These are phyloP conservation scores for Iberis pinnata DNA, from an alignment of 345 rosid genomes.

Conservation along the genomic window DNA sequence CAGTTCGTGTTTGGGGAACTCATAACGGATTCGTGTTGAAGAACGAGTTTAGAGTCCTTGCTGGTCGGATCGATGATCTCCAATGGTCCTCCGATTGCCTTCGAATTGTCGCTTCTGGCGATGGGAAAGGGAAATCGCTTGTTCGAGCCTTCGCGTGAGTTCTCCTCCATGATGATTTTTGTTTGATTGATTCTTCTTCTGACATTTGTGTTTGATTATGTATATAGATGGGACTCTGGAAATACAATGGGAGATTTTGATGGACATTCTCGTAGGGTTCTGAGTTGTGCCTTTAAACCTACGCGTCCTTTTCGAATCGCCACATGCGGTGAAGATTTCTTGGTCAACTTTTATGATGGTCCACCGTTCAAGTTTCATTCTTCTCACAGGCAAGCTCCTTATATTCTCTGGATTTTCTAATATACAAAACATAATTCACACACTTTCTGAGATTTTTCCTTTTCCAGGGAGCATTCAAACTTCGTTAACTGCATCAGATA, in stretches of 20 bases:
- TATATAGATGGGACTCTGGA: slow-evolving; percentile 92
- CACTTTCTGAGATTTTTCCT: slow-evolving; percentile 4
- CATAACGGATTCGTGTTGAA: slow-evolving; percentile 74
- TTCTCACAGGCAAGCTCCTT: slow-evolving; percentile 54
- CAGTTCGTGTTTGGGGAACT: slow-evolving; percentile 91
- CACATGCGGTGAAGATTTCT: slow-evolving; percentile 90
- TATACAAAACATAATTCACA: background rate
- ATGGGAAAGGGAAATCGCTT: slow-evolving; percentile 84
- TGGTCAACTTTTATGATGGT: slow-evolving; percentile 87
- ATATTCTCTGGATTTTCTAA: background rate
- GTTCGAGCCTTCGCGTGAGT: slow-evolving; percentile 92
- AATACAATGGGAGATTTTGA: slow-evolving; percentile 89
- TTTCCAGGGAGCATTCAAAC: slow-evolving; percentile 76
- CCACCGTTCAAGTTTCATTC: slow-evolving; percentile 94
- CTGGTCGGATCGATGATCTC: slow-evolving; percentile 90
- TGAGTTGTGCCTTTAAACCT: slow-evolving; percentile 88
- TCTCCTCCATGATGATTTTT: background rate
- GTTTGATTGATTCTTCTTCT: too few relatives aligned
- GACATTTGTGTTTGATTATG: background rate
- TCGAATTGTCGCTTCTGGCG: slow-evolving; percentile 87
- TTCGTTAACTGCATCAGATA: slow-evolving; percentile 88
- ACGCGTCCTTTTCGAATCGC: slow-evolving; percentile 84
- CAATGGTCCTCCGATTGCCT: slow-evolving; percentile 91
- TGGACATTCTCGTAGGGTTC: slow-evolving; percentile 83
- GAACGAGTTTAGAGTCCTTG: slow-evolving; percentile 80